Conservation (phyloP, 108 stramenopile species). For the Discostella stelligeroides region DNA sequence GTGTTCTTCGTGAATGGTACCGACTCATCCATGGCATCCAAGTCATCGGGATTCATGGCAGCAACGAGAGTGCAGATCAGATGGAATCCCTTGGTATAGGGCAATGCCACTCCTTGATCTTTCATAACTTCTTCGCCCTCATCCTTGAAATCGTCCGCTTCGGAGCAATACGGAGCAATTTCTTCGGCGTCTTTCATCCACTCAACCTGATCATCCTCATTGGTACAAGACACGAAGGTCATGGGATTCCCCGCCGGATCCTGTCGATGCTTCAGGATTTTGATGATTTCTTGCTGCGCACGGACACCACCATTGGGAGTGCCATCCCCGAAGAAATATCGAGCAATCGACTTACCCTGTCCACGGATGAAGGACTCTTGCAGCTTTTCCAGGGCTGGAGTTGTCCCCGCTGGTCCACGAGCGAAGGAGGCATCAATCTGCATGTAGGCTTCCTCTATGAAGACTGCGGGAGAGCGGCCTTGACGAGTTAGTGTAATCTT, state of each 20-base stretch:
- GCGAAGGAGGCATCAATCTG: conserved; percentile 49
- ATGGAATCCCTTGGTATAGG: conserved; percentile 54
- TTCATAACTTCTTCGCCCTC: conserved; percentile 48
- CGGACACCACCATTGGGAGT: conserved; percentile 51
- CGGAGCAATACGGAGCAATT: conserved; percentile 51
- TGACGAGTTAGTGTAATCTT: conserved; percentile 32
- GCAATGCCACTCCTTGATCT: conserved; percentile 57
- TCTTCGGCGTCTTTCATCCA: conserved; percentile 71
- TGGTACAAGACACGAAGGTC: conserved; percentile 54
- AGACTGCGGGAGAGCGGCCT: conserved; percentile 30
- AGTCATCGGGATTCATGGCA: conserved; percentile 58
- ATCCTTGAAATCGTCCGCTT: conserved; percentile 50
- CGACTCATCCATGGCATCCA: conserved; percentile 60
- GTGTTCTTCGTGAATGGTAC: conserved; percentile 57
- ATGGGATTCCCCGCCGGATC: conserved; percentile 53
- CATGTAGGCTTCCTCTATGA: conserved; percentile 35
- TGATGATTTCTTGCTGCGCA: conserved; percentile 49
- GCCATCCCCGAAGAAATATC: conserved; percentile 64
- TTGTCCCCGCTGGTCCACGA: conserved; percentile 40
- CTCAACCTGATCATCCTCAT: conserved; percentile 52
- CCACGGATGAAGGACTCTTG: conserved; percentile 49
- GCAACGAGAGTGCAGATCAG: conserved; percentile 43
- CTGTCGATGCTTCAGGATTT: conserved; percentile 41
- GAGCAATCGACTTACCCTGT: conserved; percentile 37
- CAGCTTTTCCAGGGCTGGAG: conserved; percentile 53